Evolutionary conservation across 208 protist species (phyloP).

Genomic region (Herpetomonas tarakana): DNA sequence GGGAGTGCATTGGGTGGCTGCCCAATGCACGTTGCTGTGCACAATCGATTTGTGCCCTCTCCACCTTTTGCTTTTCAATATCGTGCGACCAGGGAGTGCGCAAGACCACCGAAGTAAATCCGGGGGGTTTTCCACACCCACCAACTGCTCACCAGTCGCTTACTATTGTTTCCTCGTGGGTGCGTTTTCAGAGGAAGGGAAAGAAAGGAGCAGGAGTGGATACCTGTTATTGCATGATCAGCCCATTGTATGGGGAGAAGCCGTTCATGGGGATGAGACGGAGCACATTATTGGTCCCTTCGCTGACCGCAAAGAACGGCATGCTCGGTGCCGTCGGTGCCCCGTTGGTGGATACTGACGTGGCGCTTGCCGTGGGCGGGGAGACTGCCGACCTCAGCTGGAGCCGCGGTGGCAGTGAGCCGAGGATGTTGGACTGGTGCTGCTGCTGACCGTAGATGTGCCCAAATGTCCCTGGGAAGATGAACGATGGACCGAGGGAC

Average conservation of each 20-base stretch:
- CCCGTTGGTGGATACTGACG: background rate
- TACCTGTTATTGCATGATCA: conserved; percentile 11
- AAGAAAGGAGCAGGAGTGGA: conserved; percentile 1
- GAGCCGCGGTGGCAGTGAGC: no score
- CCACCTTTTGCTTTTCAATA: no score
- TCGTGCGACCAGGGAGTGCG: no score
- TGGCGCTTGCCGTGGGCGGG: background rate
- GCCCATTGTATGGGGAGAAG: conserved; percentile 9
- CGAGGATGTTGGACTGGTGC: background rate
- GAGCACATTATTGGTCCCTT: conserved; percentile 33
- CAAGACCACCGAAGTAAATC: no score
- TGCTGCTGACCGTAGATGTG: background rate
- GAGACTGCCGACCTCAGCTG: no score
- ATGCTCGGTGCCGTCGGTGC: conserved; percentile 10
- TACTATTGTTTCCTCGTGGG: no score
- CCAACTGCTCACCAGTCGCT: no score
- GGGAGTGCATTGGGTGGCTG: no score
- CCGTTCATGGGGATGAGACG: conserved; percentile 24
- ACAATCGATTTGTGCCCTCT: no score
- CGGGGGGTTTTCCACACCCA: no score
- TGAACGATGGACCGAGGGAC: background rate
- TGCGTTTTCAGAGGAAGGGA: background rate
- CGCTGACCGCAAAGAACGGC: conserved; percentile 28
- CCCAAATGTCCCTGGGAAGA: background rate
- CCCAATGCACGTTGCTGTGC: no score